These are phyloP conservation scores for Astrothelium subdiscretum DNA, from an alignment of 495 filamentous ascomycete genomes.

Conservation along the genomic window DNA sequence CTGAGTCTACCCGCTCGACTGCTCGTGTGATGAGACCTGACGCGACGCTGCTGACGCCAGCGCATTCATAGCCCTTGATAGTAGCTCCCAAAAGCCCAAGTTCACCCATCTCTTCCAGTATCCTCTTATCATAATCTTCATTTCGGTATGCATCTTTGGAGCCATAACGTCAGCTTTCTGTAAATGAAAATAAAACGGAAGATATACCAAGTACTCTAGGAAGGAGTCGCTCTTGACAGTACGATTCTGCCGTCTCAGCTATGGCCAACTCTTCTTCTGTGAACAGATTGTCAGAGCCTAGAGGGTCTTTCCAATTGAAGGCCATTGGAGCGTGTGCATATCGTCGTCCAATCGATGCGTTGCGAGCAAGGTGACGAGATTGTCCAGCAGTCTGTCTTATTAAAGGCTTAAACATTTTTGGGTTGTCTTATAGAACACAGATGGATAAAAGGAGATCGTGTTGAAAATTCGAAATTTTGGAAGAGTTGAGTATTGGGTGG, in stretches of 20 bases:
- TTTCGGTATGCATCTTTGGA: slow-evolving; percentile 83
- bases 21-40: slow-evolving; percentile 89
- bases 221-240: slow-evolving; percentile 80
- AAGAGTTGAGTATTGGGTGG: background rate
- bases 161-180: background rate
- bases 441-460: background rate
- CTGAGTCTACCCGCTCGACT: slow-evolving; percentile 90
- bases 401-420: slow-evolving; percentile 32
- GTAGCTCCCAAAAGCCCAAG: slow-evolving; percentile 83
- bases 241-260: slow-evolving; percentile 74
- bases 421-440: background rate
- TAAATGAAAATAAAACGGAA: slow-evolving; percentile 6
- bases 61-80: slow-evolving; percentile 86
- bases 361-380: slow-evolving; percentile 19
- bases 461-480: background rate
- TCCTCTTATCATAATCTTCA: slow-evolving; percentile 80
- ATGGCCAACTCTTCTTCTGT: slow-evolving; percentile 88
- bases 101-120: slow-evolving; percentile 92
- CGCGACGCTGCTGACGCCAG: slow-evolving; percentile 85
- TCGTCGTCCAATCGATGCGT: slow-evolving; percentile 28
- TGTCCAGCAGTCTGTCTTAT: slow-evolving; percentile 26
- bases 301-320: slow-evolving; percentile 91
- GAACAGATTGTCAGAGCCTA: slow-evolving; percentile 57
- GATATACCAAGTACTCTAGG: slow-evolving; percentile 73
- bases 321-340: slow-evolving; percentile 41